Evolutionary conservation across 2,329 filamentous ascomycete genomes (phyloP), one percentile per base, ranked within the genome.

Genomic region (Fusarium miscanthi): DNA sequence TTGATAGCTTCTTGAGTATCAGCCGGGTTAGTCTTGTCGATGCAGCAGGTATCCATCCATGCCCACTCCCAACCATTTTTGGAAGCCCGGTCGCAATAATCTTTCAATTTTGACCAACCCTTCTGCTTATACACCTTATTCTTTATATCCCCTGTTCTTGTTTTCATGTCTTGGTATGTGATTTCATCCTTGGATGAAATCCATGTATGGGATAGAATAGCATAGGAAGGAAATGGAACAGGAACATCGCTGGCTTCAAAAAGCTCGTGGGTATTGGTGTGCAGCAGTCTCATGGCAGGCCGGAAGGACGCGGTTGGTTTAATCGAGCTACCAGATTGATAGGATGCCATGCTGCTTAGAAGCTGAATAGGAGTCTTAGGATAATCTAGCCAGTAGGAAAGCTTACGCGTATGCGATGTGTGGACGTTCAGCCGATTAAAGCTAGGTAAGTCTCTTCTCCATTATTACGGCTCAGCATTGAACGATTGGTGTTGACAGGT

Each of bases 201-300:
- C 46, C 46, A 49, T 11, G 30, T 49, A 2, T 49, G 46, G 3
- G 30, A 49, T 5, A 49, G 30, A 4, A 49, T 49, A 0, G 46
- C 46, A n/a, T 49, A 49, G 2, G 46, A 3, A 0, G 42, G 42
- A 9, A 19, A 19, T 2, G 42, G 42, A 8, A 1, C 1, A 27
- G 42, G 23, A 0, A 45, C 1, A 19, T 45, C 42, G 17, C 16
- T 45, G 42, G 42, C 23, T 27, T 45, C 42, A 4, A 45, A 27
- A 6, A 45, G 42, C 5, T 45, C 17, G 0, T 45, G 0, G 0
- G 42, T 27, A 13, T 27, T 27, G 11, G 42, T 45, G 0, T 27
- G 23, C 5, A 45, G 23, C 16, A 45, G 11, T 3, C 42, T 27
- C 42, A 45, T 43, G 40, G 9, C 1, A 14, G 19, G n/a, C n/a